These are phyloP conservation scores for Sanghuangporus weigelae DNA, from an alignment of 1,284 basidiomycete genomes.

Conservation along the genomic window DNA sequence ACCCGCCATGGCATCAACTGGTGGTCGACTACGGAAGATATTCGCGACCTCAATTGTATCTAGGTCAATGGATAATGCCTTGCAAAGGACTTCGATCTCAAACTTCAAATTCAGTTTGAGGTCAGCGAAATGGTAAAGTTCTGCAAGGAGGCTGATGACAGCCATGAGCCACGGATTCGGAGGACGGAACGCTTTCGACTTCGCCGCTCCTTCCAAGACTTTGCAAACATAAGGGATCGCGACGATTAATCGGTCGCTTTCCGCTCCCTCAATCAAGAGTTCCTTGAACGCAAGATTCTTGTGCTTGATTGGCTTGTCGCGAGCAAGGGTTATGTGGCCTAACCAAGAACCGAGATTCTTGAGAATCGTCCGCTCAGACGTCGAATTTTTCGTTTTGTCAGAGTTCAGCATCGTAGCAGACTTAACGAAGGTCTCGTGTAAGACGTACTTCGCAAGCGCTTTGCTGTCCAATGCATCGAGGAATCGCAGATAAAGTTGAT, in stretches of 20 bases:
- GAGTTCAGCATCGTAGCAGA: slow-evolving; percentile 85
- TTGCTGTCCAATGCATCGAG: slow-evolving; percentile 77
- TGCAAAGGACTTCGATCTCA: slow-evolving; percentile 98
- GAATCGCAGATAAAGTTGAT: slow-evolving; percentile 91
- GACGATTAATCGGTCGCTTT: slow-evolving; percentile 86
- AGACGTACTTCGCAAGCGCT: slow-evolving; percentile 66
- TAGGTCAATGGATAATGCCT: slow-evolving; percentile 84
- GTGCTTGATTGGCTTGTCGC: slow-evolving; percentile 89
- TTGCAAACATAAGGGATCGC: slow-evolving; percentile 99
- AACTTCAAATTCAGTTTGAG: slow-evolving; percentile 97
- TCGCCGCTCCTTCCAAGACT: slow-evolving; percentile 85
- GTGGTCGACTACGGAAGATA: slow-evolving; percentile 69
- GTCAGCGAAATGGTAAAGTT: slow-evolving; percentile 96
- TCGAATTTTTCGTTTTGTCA: slow-evolving; percentile 83
- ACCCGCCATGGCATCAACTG: slow-evolving; percentile 45
- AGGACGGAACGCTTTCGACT: slow-evolving; percentile 88
- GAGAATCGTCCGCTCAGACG: slow-evolving; percentile 80
- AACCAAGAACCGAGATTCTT: slow-evolving; percentile 98
- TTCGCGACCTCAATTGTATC: slow-evolving; percentile 83
- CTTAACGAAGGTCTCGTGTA: slow-evolving; percentile 93
- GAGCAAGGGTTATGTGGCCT: slow-evolving; percentile 88
- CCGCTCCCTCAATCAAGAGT: slow-evolving; percentile 91
- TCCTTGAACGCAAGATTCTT: slow-evolving; percentile 97
- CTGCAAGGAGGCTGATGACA: slow-evolving; percentile 85
- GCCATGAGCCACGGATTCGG: slow-evolving; percentile 99